Evolutionary conservation across 352 stramenopile genomes (phyloP).

Genomic region (Phytophthora agathidicida): DNA sequence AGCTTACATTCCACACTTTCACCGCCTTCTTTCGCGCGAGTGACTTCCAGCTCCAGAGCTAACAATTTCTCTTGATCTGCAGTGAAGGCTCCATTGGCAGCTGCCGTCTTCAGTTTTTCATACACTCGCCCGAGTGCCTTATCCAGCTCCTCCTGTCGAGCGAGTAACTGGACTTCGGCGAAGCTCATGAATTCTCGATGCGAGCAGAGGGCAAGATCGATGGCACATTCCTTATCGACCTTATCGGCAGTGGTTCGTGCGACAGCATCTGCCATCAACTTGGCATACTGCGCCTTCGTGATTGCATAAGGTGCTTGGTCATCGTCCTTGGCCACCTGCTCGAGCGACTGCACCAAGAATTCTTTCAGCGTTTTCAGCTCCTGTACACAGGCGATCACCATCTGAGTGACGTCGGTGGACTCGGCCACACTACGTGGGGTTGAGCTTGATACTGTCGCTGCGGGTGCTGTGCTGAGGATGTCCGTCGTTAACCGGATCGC

Average conservation of each 20-base stretch:
- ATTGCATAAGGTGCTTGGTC: slow-evolving; percentile 8
- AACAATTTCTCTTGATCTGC: slow-evolving; percentile 41
- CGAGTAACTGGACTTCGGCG: slow-evolving; percentile 41
- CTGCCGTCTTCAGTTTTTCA: slow-evolving; percentile 33
- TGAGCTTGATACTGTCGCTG: not conserved
- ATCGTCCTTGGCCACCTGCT: slow-evolving; percentile 44
- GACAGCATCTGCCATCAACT: slow-evolving; percentile 22
- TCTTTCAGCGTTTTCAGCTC: slow-evolving; percentile 79
- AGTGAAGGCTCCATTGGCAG: slow-evolving; percentile 37
- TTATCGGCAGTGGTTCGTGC: slow-evolving; percentile 36
- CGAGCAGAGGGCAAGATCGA: slow-evolving; percentile 59
- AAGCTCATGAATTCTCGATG: slow-evolving; percentile 68
- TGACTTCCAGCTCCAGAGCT: slow-evolving; percentile 51
- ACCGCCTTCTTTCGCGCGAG: slow-evolving; percentile 30
- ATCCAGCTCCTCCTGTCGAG: slow-evolving; percentile 32
- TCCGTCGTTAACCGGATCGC: slow-evolving; percentile 71
- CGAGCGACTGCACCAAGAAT: slow-evolving; percentile 63
- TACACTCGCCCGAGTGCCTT: slow-evolving; percentile 32
- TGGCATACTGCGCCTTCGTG: slow-evolving; percentile 22
- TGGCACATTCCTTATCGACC: slow-evolving; percentile 48
- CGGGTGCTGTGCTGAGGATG: slow-evolving; percentile 56
- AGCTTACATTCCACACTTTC: slow-evolving; percentile 45
- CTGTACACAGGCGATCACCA: slow-evolving; percentile 67
- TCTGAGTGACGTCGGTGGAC: slow-evolving; percentile 61
- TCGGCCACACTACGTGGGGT: slow-evolving; percentile 19